Evolutionary conservation across 2,329 filamentous ascomycete genomes (phyloP).

Genomic region (Coniochaeta hoffmannii): DNA sequence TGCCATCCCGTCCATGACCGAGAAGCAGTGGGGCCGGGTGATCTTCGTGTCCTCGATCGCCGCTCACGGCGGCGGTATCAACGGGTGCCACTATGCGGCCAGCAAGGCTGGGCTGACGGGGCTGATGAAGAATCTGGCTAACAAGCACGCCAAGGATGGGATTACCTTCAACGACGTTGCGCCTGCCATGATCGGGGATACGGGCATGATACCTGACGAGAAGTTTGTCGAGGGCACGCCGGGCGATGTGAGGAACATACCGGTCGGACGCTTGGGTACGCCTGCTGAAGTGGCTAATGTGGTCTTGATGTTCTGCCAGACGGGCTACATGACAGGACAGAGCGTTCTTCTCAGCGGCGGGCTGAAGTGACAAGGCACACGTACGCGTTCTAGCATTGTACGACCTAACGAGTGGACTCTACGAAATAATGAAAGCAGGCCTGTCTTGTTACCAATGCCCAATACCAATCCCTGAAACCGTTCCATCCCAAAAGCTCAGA

Average conservation of each 20-base stretch:
- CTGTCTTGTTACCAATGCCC: too few species aligned
- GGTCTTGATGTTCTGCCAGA: conserved; percentile 52
- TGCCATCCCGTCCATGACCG: conserved; percentile 52
- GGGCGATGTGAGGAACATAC: conserved; percentile 52
- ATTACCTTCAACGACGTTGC: conserved; percentile 64
- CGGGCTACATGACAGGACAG: conserved; percentile 54
- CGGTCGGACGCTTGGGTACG: conserved; percentile 48
- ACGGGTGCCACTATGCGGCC: conserved; percentile 54
- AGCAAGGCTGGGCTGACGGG: conserved; percentile 55
- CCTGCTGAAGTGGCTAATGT: conserved; percentile 54
- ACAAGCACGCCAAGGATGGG: conserved; percentile 49
- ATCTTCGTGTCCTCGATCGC: conserved; percentile 58
- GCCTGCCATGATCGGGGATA: conserved; percentile 60
- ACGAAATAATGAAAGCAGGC: neutral
- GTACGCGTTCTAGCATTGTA: neutral
- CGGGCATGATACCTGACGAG: conserved; percentile 54
- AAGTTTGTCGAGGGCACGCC: conserved; percentile 42
- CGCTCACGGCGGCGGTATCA: conserved; percentile 55
- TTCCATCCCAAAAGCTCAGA: neutral
- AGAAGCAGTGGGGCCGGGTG: conserved; percentile 54
- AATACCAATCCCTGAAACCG: too few species aligned
- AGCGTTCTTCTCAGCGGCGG: conserved; percentile 45
- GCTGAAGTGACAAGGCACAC: conserved; percentile 29
- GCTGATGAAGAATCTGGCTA: conserved; percentile 59
- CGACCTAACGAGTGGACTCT: neutral